These are phyloP conservation scores for Aspergillus piperis DNA, from an alignment of 2,329 filamentous ascomycete genomes.

Conservation along the genomic window DNA sequence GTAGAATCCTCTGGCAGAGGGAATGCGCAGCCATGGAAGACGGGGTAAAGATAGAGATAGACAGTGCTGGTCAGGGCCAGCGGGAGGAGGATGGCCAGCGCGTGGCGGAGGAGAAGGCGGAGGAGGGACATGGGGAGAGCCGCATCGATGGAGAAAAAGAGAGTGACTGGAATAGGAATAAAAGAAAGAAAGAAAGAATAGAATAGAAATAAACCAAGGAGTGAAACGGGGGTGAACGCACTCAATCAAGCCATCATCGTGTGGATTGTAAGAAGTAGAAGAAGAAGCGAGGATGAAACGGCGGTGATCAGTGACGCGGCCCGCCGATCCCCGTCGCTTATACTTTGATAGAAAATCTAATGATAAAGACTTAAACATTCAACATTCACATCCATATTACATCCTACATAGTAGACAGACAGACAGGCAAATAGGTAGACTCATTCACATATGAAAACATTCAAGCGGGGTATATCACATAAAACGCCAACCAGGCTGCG, in stretches of 20 bases:
- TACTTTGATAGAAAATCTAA: not conserved
- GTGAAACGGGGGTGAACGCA: not conserved
- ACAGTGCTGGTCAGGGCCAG: slow-evolving; percentile 69
- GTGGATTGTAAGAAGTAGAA: not conserved
- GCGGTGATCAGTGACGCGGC: not conserved
- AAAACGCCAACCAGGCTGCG: slow-evolving; percentile 31
- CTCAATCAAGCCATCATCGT: not conserved
- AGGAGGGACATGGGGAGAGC: slow-evolving; percentile 52
- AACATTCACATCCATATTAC: no score
- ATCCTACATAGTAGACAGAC: no score
- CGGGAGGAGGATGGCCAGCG: slow-evolving; percentile 59
- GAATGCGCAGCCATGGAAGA: slow-evolving; percentile 79
- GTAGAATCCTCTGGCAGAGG: slow-evolving; percentile 50
- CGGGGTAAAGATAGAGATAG: slow-evolving; percentile 86
- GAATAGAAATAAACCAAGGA: not conserved
- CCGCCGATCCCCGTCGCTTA: not conserved
- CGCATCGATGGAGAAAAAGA: not conserved
- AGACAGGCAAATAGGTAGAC: not conserved
- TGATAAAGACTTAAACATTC: no score
- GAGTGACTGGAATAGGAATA: slow-evolving; percentile 5
- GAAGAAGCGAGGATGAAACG: not conserved
- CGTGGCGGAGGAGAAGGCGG: slow-evolving; percentile 48
- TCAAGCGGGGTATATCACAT: slow-evolving; percentile 41
- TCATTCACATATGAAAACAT: not conserved
- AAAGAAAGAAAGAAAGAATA: not conserved